Conservation (phyloP, 768 basidiomycete species). For the Chalciporus piperatus region DNA sequence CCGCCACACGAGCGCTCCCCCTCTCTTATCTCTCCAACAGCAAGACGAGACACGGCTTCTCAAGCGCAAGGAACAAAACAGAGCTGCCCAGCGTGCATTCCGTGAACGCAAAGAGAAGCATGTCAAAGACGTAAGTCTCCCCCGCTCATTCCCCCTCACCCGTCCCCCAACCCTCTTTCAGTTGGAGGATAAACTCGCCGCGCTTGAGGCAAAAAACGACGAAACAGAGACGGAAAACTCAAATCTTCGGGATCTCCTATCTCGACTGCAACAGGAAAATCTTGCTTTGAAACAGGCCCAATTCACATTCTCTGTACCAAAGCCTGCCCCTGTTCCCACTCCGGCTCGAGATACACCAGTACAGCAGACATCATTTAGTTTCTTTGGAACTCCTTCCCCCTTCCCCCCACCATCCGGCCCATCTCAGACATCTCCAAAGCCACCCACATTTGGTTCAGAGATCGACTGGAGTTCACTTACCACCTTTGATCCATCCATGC, state of each 20-base stretch:
- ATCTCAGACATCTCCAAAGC: constrained; percentile 29
- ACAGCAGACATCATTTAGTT: constrained; percentile 23
- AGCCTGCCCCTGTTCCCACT: constrained; percentile 21
- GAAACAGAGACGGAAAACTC: constrained; percentile 75
- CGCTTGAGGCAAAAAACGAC: constrained; percentile 80
- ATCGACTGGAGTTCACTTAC: constrained; percentile 66
- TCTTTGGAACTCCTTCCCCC: constrained; percentile 25
- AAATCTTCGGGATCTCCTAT: constrained; percentile 82
- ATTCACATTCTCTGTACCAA: constrained; percentile 83
- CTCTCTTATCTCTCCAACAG: constrained; percentile 8
- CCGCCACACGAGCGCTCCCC: background rate
- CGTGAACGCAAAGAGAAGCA: constrained; percentile 96
- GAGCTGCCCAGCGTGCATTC: constrained; percentile 96
- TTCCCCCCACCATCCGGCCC: constrained; percentile 27
- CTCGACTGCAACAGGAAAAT: constrained; percentile 86
- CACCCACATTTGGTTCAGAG: constrained; percentile 23
- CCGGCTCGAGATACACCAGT: constrained; percentile 19
- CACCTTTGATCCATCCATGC: constrained; percentile 66
- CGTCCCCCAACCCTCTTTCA: constrained; percentile 28
- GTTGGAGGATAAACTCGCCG: constrained; percentile 90
- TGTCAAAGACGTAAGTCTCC: constrained; percentile 81
- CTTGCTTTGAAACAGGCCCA: constrained; percentile 72
- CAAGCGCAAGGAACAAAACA: constrained; percentile 96
- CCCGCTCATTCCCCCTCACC: constrained; percentile 4
- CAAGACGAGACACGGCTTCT: constrained; percentile 73